These are phyloP conservation scores for Epichloe sylvatica DNA, from an alignment of 2,329 filamentous ascomycete species.

Conservation along the genomic window DNA sequence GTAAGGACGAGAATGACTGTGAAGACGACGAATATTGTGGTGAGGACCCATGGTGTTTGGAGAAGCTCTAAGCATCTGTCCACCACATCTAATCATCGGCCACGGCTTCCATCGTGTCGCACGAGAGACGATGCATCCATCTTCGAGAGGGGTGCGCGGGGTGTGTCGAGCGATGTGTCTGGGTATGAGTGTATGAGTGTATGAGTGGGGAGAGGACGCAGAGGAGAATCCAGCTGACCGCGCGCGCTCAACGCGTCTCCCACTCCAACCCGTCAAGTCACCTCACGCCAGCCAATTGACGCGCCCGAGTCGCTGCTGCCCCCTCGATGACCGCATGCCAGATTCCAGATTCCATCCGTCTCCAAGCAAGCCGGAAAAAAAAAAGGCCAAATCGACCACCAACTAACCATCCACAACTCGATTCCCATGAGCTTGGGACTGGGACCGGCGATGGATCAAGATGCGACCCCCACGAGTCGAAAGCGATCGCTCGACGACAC, in stretches of 20 bases:
- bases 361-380: background rate
- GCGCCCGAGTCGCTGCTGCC: background rate
- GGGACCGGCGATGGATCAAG: constrained; percentile 14
- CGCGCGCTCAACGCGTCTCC: constrained; percentile 5
- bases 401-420: background rate
- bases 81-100: constrained; percentile 11
- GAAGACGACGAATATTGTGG: too few relatives aligned
- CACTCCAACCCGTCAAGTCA: background rate
- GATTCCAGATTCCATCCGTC: background rate
- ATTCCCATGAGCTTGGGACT: background rate
- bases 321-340: background rate
- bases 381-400: background rate
- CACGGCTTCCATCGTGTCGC: constrained; percentile 16
- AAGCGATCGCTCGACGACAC: constrained; percentile 6
- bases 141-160: too few relatives aligned
- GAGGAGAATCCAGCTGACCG: background rate
- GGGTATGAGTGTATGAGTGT: too few relatives aligned
- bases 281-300: background rate
- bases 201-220: too few relatives aligned
- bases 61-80: too few relatives aligned
- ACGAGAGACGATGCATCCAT: constrained; percentile 13
- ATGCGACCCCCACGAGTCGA: constrained; percentile 8
- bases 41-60: too few relatives aligned
- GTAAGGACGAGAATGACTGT: too few relatives aligned
- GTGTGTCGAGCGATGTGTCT: too few relatives aligned